Base-by-base conservation (phyloP, 805 yeast genomes). In the Lachancea thermotolerans region DNA sequence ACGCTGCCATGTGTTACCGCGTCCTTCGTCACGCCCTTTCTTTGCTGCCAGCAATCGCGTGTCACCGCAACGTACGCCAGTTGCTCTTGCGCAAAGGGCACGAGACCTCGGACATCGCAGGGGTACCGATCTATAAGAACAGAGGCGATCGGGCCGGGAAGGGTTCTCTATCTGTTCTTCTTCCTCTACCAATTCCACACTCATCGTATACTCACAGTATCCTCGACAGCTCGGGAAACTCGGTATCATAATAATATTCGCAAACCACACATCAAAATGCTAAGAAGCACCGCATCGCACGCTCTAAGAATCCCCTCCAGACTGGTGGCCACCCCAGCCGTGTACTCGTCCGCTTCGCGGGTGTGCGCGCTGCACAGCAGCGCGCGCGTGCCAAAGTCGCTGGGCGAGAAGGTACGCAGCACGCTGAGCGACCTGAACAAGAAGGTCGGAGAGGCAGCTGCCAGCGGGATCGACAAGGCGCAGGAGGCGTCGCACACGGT, bases 391-490 rank as follows among this genome's bases (percentile, higher is more conserved):
- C 35, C 17, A 10, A 35, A 33, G 32, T 39, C 42, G 34, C 39
- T 44, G 43, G 15, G 30, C 15, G 47, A 44, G 27, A 44, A 44
- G 43, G 50, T 56, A n/a, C 52, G 49, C 21, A 54, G 56, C 37
- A 55, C 47, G 6, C 36, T 58, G 40, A 49, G 55, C 15, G 54
- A 54, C 36, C 39, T 58, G 31, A 55, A 58, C 44, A 52, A 53
- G 41, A 58, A 55, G 41, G 48, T 55, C 2, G 62, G 58, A 10
- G 43, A 53, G 15, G 57, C 53, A 2, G 54, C 59, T 16, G 57
- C 59, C 16, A 52, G 53, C 25, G 59, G 57, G 25, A 55, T 58
- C 17, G 58, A 56, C 35, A 57, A 54, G 40, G 52, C 60, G 6
- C 54, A 57, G 32, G 53, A 56, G 14, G 52, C 54, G 8, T 30